Percentiles rank a stretch among this genome's conserved stretches.
Conservation (phyloP, 306 rosid species). For the Malus domestica region DNA sequence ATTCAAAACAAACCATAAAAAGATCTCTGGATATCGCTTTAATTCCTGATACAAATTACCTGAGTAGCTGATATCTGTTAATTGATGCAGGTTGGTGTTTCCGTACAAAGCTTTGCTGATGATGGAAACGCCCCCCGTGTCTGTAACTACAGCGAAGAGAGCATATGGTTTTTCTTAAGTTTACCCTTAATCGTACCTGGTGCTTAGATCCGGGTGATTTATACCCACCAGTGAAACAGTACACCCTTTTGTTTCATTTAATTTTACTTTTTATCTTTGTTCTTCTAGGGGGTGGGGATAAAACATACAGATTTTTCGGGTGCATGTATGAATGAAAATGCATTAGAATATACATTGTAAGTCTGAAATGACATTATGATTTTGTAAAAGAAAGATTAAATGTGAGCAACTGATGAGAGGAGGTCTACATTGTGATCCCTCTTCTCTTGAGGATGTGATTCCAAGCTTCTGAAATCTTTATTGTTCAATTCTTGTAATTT, state of each 20-base stretch:
- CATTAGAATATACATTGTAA: neutral
- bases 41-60: neutral
- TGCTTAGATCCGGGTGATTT: neutral
- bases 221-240: neutral
- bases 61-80: neutral
- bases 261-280: neutral
- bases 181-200: neutral
- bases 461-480: neutral
- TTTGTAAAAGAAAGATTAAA: too few species aligned
- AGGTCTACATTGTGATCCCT: too few species aligned
- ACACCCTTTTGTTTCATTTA: neutral
- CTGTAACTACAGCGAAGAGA: neutral
- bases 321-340: neutral
- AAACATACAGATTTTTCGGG: neutral
- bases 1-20: neutral
- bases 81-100: conserved; percentile 5
- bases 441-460: too few species aligned
- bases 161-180: neutral
- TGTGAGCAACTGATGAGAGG: too few species aligned
- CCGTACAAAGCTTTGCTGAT: neutral
- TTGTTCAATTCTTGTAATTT: neutral
- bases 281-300: neutral
- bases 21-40: neutral
- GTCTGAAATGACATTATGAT: too few species aligned
- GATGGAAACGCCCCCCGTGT: neutral